Evolutionary conservation across 371 early-diverging fungal genomes (phyloP).

Genomic region (Batkoa obscura): DNA sequence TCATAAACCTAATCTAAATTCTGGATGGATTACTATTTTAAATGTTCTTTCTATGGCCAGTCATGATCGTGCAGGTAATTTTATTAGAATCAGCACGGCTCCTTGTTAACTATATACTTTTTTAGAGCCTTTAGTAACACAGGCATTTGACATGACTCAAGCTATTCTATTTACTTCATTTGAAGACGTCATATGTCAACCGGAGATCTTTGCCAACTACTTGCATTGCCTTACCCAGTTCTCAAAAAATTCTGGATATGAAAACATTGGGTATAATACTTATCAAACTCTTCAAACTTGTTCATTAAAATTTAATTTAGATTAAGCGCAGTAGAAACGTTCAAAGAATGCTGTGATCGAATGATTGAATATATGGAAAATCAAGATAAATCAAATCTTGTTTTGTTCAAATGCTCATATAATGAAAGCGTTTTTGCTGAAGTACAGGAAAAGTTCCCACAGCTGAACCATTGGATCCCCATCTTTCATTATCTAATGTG

Average conservation of each 20-base stretch:
- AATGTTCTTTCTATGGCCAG: slow-evolving; percentile 64
- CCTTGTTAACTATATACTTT: too few species aligned
- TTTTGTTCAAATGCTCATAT: too few species aligned
- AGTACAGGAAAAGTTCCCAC: not conserved
- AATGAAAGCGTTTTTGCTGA: not conserved
- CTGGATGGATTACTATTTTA: slow-evolving; percentile 83
- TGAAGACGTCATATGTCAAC: not conserved
- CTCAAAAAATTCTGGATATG: slow-evolving; percentile 29
- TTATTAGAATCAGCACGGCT: slow-evolving; percentile 7
- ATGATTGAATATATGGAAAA: slow-evolving; percentile 5
- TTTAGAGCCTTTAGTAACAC: slow-evolving; percentile 13
- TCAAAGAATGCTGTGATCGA: slow-evolving; percentile 5
- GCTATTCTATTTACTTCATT: slow-evolving; percentile 39
- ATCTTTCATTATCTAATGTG: slow-evolving; percentile 65
- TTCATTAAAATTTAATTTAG: slow-evolving; percentile 7
- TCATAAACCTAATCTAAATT: slow-evolving; percentile 46
- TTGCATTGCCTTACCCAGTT: slow-evolving; percentile 66
- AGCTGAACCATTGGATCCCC: slow-evolving; percentile 58
- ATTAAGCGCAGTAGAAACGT: slow-evolving; percentile 1
- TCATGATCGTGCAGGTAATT: slow-evolving; percentile 42
- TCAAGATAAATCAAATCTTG: not conserved
- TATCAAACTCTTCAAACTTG: not conserved
- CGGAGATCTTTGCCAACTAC: slow-evolving; percentile 45
- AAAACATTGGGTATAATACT: slow-evolving; percentile 12
- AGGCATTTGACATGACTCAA: slow-evolving; percentile 45